Percentiles rank a stretch among this genome's conserved stretches.
phyloP scores from a whole-genome alignment of 805 yeast genomes.

The Alloascoidea hylecoeti region DNA sequence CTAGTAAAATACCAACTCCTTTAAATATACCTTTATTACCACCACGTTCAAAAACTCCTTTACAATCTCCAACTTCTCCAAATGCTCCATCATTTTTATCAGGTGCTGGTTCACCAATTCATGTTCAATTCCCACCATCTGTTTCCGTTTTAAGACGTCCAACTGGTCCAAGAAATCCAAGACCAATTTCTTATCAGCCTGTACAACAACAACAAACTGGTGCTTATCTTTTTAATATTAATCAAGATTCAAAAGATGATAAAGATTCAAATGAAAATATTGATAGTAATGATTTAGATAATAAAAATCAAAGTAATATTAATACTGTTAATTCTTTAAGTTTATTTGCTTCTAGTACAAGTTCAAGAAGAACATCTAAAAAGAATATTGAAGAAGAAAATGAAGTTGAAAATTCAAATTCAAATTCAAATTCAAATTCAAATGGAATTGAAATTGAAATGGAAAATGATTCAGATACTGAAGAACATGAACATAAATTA shows the following conservation, averaged over 20 bases:
- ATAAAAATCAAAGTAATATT: not conserved
- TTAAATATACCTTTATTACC: no score
- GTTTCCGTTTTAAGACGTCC: not conserved
- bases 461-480: no score
- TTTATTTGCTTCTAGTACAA: not conserved
- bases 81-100: not conserved
- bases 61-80: not conserved
- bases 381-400: not conserved
- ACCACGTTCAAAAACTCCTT: no score
- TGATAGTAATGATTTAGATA: not conserved
- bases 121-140: not conserved
- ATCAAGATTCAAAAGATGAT: not conserved
- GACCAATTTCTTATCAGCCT: constrained; percentile 23
- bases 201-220: not conserved
- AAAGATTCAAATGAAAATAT: not conserved
- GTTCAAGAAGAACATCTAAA: not conserved
- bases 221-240: not conserved
- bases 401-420: no score
- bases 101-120: not conserved
- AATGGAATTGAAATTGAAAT: no score
- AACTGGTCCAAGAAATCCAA: constrained; percentile 13
- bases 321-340: not conserved
- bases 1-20: not conserved
- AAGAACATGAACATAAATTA: no score
- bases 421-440: no score